Evolutionary conservation across 768 basidiomycete species (phyloP).

Genomic region (Termitomyces eurrhizus): DNA sequence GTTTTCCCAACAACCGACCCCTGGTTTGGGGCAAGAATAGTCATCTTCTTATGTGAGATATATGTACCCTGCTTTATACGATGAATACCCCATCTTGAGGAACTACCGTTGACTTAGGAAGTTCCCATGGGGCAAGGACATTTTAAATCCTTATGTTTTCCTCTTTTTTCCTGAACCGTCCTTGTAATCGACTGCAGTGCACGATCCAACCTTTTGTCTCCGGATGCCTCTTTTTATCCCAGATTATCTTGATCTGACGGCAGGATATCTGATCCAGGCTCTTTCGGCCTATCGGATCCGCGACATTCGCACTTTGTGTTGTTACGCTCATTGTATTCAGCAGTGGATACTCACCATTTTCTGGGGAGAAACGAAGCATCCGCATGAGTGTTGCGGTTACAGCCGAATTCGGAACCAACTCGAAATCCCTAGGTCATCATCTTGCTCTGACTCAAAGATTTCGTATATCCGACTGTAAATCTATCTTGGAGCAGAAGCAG

Average conservation of each 20-base stretch:
- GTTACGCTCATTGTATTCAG: background rate
- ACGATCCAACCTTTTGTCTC: background rate
- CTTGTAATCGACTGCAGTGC: background rate
- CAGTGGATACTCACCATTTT: background rate
- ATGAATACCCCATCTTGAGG: background rate
- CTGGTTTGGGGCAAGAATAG: constrained; percentile 80
- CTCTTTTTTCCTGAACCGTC: no score
- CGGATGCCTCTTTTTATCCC: background rate
- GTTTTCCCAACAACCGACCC: constrained; percentile 72
- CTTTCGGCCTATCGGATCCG: background rate
- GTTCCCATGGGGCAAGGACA: background rate
- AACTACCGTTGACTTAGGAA: background rate
- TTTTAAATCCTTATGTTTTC: background rate
- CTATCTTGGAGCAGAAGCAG: background rate
- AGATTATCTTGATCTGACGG: background rate
- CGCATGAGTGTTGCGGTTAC: no score
- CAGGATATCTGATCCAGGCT: background rate
- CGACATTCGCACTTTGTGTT: background rate
- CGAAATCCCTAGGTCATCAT: background rate
- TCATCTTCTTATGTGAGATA: constrained; percentile 74
- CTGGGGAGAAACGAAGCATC: background rate
- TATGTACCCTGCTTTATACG: constrained; percentile 48
- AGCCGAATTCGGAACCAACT: background rate
- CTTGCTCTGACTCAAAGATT: background rate
- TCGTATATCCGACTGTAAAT: background rate